phyloP scores from a whole-genome alignment of 306 rosid species.

The Lathyrus aphaca region DNA sequence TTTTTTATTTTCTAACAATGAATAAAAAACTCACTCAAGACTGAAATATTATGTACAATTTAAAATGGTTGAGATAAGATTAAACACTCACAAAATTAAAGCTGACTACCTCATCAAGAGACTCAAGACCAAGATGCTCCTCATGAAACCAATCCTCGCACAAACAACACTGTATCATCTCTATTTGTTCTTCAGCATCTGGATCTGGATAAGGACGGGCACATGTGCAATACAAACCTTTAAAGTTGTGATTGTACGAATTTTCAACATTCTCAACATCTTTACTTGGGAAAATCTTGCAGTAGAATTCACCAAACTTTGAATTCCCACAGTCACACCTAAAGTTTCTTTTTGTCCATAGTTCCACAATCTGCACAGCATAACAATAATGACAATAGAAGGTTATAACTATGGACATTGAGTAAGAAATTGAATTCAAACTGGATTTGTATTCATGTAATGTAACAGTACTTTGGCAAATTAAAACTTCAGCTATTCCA shows the following conservation, averaged over 20 bases:
- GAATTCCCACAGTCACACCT: slow-evolving; percentile 99
- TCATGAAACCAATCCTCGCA: slow-evolving; percentile 99
- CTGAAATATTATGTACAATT: not conserved
- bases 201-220: slow-evolving; percentile 95
- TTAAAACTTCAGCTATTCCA: slow-evolving; percentile 11
- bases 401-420: slow-evolving; percentile 4
- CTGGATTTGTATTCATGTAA: slow-evolving; percentile 16
- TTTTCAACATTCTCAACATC: slow-evolving; percentile 76
- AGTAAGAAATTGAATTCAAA: slow-evolving; percentile 25
- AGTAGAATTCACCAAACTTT: slow-evolving; percentile 83
- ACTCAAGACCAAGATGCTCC: slow-evolving; percentile 85
- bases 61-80: slow-evolving; percentile 12
- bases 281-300: slow-evolving; percentile 81
- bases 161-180: slow-evolving; percentile 94
- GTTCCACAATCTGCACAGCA: slow-evolving; percentile 76
- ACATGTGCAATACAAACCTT: slow-evolving; percentile 91
- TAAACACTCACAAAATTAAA: slow-evolving; percentile 20
- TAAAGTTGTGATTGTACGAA: slow-evolving; percentile 87
- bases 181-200: slow-evolving; percentile 86
- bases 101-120: slow-evolving; percentile 80
- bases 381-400: slow-evolving; percentile 36
- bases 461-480: slow-evolving; percentile 12
- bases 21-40: not conserved
- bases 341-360: slow-evolving; percentile 96
- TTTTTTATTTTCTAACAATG: slow-evolving; percentile 4